phyloP scores from a whole-genome alignment of 2,329 filamentous ascomycete genomes.

The Huntiella bhutanensis region DNA sequence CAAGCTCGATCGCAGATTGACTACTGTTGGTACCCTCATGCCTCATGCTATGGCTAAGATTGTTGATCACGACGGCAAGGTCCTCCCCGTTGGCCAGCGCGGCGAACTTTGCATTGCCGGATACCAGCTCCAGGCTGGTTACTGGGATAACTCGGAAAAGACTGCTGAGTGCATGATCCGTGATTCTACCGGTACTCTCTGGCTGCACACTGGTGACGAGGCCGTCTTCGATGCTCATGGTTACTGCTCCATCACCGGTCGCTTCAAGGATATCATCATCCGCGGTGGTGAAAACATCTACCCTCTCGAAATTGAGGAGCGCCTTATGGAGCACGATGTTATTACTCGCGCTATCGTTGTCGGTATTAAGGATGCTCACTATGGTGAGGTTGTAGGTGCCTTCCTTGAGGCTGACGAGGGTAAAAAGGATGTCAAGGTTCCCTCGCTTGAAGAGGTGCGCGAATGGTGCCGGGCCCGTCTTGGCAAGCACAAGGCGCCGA shows the following conservation, averaged over 20 bases:
- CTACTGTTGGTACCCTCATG: conserved; percentile 57
- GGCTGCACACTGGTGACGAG: conserved; percentile 51
- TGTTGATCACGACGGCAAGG: conserved; percentile 44
- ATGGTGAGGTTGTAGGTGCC: conserved; percentile 53
- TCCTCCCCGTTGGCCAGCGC: conserved; percentile 46
- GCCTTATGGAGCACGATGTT: conserved; percentile 43
- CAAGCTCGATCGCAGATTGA: conserved; percentile 43
- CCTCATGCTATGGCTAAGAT: conserved; percentile 64
- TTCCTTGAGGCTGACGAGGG: conserved; percentile 31
- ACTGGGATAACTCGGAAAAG: conserved; percentile 55
- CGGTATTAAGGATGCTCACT: conserved; percentile 49
- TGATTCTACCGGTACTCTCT: conserved; percentile 35
- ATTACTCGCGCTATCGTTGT: conserved; percentile 49
- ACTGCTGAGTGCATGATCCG: conserved; percentile 41
- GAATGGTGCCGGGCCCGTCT: conserved; percentile 43
- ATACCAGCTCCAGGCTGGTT: conserved; percentile 52
- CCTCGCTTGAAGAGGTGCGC: conserved; percentile 34
- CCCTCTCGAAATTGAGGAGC: conserved; percentile 57
- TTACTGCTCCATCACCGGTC: conserved; percentile 54
- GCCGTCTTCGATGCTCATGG: conserved; percentile 48
- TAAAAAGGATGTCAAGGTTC: conserved; percentile 17
- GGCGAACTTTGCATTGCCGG: conserved; percentile 65
- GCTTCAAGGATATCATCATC: conserved; percentile 68
- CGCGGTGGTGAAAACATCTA: conserved; percentile 58
- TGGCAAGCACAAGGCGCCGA: conserved; percentile 49